Base-by-base conservation (phyloP, 345 rosid genomes). In the Noccaea bulbosa region DNA sequence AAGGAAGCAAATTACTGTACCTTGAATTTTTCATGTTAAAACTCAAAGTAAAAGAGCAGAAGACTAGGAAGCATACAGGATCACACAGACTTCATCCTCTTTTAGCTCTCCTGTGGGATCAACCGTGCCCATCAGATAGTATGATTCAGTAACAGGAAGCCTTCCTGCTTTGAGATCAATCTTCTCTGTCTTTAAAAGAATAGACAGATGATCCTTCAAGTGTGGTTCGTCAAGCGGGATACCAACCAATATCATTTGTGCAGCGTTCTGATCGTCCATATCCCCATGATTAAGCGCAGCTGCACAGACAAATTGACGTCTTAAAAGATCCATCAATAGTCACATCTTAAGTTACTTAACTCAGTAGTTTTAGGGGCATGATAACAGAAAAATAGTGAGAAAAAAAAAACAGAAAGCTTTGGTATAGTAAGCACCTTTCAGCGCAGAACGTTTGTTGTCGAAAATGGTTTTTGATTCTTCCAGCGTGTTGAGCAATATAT, bases 91-190 rank as follows among this genome's bases (percentile, higher is more conserved):
- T 93, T 93, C 89, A 81, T 82, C 78, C 10, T 75, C 64, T 79
- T 82, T 77, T 12, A 93, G 79, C 65, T 39, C 62, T 63, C 86
- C 86, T 0, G 97, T 86, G 50, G 98, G 98, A 76, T 93, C 93
- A 16, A 75, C 85, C 10, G 93, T 93, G 27, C 97, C 98, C 97
- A 93, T 88, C 10, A 93, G 74, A 80, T 93, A 86, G 69, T 81
- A 87, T 17, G 90, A 85, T 32, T 93, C 97, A 0, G 84, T 35
- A 7, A 90, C 60, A 7, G 82, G 92, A 64, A 93, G 83, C 64
- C 10, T 90, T 52, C 93, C 98, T 41, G 44, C 82, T 58, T 44
- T 76, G 24, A 93, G 87, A 72, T 70, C 69, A 33, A 79, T 87
- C 67, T 66, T 90, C 58, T 83, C 95, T 14, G 60, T 69, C 4